phyloP scores from a whole-genome alignment of 768 basidiomycete genomes.

The Hysterangium stoloniferum region DNA sequence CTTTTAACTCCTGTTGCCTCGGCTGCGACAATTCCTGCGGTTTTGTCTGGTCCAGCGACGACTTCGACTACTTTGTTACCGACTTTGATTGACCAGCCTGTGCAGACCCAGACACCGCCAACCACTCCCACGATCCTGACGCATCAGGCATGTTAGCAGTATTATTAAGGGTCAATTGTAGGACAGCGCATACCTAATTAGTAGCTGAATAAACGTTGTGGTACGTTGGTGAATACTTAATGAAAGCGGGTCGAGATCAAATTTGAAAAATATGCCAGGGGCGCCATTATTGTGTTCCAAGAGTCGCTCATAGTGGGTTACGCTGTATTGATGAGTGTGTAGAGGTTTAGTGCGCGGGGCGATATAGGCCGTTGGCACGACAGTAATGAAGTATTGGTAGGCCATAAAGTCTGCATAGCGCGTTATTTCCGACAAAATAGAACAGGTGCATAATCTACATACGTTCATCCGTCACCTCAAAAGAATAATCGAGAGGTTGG shows the following conservation, averaged over 20 bases:
- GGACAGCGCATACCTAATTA: conserved; percentile 51
- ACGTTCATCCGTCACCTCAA: conserved; percentile 66
- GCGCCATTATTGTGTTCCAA: conserved; percentile 70
- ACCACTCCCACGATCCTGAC: conserved; percentile 97
- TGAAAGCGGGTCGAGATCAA: conserved; percentile 86
- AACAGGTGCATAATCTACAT: conserved; percentile 28
- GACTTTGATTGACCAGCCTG: conserved; percentile 60
- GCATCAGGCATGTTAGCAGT: conserved; percentile 31
- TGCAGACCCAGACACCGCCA: conserved; percentile 84
- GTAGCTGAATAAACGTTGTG: conserved; percentile 67
- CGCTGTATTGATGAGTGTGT: conserved; percentile 83
- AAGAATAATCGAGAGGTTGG: conserved; percentile 90
- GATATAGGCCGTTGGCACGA: conserved; percentile 93
- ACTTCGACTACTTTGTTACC: conserved; percentile 59
- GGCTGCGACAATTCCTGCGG: conserved; percentile 53
- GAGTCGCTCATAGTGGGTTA: conserved; percentile 82
- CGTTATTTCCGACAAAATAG: neutral
- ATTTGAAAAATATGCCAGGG: conserved; percentile 98
- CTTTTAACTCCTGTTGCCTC: conserved; percentile 54
- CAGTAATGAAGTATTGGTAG: conserved; percentile 91
- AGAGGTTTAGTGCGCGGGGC: conserved; percentile 59
- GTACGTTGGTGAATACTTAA: conserved; percentile 87
- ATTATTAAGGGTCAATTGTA: neutral
- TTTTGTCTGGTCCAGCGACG: conserved; percentile 44
- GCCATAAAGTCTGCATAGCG: conserved; percentile 65